Base-by-base conservation (phyloP, 2,329 filamentous ascomycete genomes). In the Xylariaceae sp. region DNA sequence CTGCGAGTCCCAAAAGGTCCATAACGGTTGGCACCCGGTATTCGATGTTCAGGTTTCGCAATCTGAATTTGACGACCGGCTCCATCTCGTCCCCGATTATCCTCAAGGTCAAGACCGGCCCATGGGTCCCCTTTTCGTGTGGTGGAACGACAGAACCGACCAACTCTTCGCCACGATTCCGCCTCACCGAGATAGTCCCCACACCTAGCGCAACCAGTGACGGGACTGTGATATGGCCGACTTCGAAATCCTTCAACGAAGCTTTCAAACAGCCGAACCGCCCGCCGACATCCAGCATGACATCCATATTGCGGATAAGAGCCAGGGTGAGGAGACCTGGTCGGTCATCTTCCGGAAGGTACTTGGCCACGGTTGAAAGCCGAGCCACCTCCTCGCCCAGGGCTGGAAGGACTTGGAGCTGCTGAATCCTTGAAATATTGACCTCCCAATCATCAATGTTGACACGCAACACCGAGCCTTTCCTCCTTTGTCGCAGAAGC, bases 11-110 rank as follows among this genome's bases (percentile, higher is more conserved):
- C 5, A 94, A 70, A 5, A 94, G 58, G 33, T 87, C 85, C 67
- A 94, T 81, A 1, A 95, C 58, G 0, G 84, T 86, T 0, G 85
- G 75, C 4, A 96, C 83, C 12, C 82, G 81, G 56, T 98, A 98
- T 54, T 98, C 93, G n/a, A 87, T 59, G 38, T 78, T 81, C 4
- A 94, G 47, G 40, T 94, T 88, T 57, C 83, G 84, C 26, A 96
- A 63, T 54, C 94, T 93, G 37, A 95, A 58, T 55, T 93, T 94
- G 45, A 95, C 67, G 5, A 86, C 79, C 0, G 93, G 90, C 43
- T 96, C 90, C 61, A 93, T 85, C 54, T 96, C 90, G 53, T 96
- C 89, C 0, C 87, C 87, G 44, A 98, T 84, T 63, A 94, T 83
- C 31, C 92, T 76, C 38, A 84, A 76, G 80, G 94, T 94, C 33